A percentile compares a stretch with the other conserved stretches of the same genome.
Conservation (phyloP, 2,329 filamentous ascomycete species). For the Aureobasidium sp. region DNA sequence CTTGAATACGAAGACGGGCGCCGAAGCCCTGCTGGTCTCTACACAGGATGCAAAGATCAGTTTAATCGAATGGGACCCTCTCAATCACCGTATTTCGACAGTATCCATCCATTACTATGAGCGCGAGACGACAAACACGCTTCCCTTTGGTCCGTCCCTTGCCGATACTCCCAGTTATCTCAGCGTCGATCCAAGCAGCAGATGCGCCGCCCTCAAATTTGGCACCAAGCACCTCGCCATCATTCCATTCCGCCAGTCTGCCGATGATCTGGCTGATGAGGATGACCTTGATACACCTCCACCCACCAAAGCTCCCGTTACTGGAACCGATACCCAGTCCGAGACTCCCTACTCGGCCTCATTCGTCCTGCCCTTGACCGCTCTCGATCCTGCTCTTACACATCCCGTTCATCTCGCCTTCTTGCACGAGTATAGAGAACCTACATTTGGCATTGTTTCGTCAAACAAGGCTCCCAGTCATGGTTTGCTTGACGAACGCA, state of each 20-base stretch:
- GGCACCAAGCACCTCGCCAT: conserved; percentile 84
- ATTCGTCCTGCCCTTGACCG: conserved; percentile 84
- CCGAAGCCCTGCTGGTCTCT: conserved; percentile 74
- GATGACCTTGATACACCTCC: conserved; percentile 53
- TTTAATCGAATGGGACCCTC: conserved; percentile 87
- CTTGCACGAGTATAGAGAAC: conserved; percentile 92
- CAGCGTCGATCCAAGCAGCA: conserved; percentile 80
- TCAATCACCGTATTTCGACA: conserved; percentile 70
- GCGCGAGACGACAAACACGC: conserved; percentile 76
- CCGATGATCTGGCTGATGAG: conserved; percentile 85
- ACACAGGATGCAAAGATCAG: conserved; percentile 90
- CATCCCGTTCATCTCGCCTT: conserved; percentile 90
- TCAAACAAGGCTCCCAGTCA: conserved; percentile 67
- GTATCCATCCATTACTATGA: conserved; percentile 98
- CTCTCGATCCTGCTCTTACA: conserved; percentile 78
- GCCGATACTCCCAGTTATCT: conserved; percentile 73
- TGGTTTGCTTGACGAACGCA: conserved; percentile 66
- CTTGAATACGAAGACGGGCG: conserved; percentile 66
- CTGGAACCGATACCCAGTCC: conserved; percentile 24
- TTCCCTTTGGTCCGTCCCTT: conserved; percentile 72
- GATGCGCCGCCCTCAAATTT: conserved; percentile 93
- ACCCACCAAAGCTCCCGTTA: conserved; percentile 21
- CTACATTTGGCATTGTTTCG: conserved; percentile 90
- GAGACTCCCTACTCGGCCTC: conserved; percentile 76
- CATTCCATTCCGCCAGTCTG: conserved; percentile 78